Evolutionary conservation across 2,329 filamentous ascomycete genomes (phyloP).

Genomic region (Colletotrichum sp.): DNA sequence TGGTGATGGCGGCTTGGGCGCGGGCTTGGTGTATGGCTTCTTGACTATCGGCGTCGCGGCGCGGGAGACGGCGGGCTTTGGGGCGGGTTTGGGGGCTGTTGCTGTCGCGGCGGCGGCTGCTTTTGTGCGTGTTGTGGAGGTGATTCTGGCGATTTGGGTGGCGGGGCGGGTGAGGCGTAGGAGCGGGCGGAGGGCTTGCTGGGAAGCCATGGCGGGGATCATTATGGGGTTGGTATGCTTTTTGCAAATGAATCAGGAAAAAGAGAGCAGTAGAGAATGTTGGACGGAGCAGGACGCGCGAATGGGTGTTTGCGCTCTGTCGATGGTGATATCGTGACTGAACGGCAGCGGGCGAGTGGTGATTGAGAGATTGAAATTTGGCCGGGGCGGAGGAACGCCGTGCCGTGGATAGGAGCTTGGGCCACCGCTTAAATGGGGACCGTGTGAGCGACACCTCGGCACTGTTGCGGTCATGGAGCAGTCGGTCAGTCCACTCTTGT

Average conservation of each 20-base stretch:
- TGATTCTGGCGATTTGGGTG: background rate
- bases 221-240: background rate
- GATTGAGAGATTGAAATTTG: constrained; percentile 3
- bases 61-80: background rate
- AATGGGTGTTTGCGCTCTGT: background rate
- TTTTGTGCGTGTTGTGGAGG: background rate
- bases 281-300: background rate
- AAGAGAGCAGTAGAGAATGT: background rate
- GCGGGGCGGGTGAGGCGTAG: background rate
- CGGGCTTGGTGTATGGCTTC: background rate
- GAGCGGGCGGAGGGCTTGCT: constrained; percentile 13
- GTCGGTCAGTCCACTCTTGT: background rate
- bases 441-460: background rate
- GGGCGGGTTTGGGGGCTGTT: background rate
- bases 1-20: background rate
- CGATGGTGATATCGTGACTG: background rate
- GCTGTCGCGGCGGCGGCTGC: background rate
- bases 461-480: background rate
- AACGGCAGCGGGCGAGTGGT: background rate
- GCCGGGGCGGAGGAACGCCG: constrained; percentile 12
- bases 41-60: background rate
- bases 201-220: constrained; percentile 8
- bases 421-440: background rate
- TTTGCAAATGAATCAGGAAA: background rate
- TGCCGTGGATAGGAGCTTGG: constrained; percentile 12